phyloP scores from a whole-genome alignment of 345 rosid species.

The Acer yangbiense region DNA sequence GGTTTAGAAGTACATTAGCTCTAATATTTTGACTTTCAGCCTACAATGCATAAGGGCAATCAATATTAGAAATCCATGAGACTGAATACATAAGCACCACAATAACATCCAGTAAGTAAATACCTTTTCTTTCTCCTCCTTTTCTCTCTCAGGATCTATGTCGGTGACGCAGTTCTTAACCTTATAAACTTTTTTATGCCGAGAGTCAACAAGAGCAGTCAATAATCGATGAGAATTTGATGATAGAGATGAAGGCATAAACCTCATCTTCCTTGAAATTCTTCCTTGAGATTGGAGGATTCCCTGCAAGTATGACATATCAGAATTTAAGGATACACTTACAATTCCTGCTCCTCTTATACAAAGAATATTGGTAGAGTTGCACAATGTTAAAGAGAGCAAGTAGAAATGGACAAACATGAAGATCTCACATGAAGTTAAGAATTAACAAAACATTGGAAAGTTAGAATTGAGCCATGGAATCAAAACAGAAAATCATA shows the following conservation, averaged over 20 bases:
- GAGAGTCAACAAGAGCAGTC: conserved; percentile 96
- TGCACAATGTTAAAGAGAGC: neutral
- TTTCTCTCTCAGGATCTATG: conserved; percentile 99
- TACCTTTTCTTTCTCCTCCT: conserved; percentile 97
- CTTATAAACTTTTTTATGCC: conserved; percentile 80
- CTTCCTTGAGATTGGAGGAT: conserved; percentile 99
- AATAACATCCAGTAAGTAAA: conserved; percentile 20
- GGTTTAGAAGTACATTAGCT: conserved; percentile 84
- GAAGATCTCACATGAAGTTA: neutral
- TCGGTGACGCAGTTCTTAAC: conserved; percentile 97
- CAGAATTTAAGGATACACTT: conserved; percentile 6
- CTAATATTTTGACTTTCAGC: conserved; percentile 89
- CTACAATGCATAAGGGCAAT: conserved; percentile 43
- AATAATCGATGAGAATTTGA: conserved; percentile 90
- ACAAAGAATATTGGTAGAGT: neutral
- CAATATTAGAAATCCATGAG: conserved; percentile 7
- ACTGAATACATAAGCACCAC: conserved; percentile 2
- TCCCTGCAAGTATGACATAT: conserved; percentile 54
- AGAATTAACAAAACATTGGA: neutral
- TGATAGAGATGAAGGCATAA: conserved; percentile 90
- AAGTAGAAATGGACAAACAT: conserved; percentile 10
- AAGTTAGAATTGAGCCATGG: neutral
- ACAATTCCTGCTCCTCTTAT: neutral
- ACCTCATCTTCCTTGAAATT: conserved; percentile 87
- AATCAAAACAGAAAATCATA: conserved; percentile 14